These are phyloP conservation scores for Urostyla sp. DNA, from an alignment of 73 alveolate genomes.

Conservation along the genomic window DNA sequence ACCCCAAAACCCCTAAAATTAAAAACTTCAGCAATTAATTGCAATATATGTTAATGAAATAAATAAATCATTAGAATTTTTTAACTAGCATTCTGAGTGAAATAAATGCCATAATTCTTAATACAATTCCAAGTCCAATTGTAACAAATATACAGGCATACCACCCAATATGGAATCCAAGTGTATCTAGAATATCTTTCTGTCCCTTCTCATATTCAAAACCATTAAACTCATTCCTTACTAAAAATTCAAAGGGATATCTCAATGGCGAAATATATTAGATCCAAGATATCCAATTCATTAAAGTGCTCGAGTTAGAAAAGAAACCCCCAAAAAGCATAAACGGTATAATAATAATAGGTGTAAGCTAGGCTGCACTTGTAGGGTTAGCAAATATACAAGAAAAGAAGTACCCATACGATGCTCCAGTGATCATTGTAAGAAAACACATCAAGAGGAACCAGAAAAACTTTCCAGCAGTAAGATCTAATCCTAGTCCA, in stretches of 20 bases:
- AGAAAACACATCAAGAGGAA: conserved; percentile 4
- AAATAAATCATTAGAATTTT: too few species aligned
- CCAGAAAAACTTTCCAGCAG: conserved; percentile 28
- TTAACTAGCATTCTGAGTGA: too few species aligned
- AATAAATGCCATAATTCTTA: too few species aligned
- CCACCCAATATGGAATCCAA: too few species aligned
- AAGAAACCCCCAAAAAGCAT: background rate
- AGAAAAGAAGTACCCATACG: conserved; percentile 24
- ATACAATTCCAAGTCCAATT: too few species aligned
- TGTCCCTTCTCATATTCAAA: too few species aligned
- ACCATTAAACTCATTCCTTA: background rate
- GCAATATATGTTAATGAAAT: too few species aligned
- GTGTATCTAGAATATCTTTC: too few species aligned
- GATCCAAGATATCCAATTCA: background rate
- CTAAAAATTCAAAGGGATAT: background rate
- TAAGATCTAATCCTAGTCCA: conserved; percentile 34
- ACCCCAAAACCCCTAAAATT: too few species aligned
- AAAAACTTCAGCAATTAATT: too few species aligned
- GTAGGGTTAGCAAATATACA: conserved; percentile 21
- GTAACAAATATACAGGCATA: too few species aligned
- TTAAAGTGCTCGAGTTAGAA: background rate
- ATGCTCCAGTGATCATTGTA: background rate
- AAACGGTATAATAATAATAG: conserved; percentile 17
- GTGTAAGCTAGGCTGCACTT: conserved; percentile 66
- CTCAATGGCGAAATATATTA: background rate